Conservation (phyloP, 2,329 filamentous ascomycete genomes). For the Macrophomina pseudophaseolina region DNA sequence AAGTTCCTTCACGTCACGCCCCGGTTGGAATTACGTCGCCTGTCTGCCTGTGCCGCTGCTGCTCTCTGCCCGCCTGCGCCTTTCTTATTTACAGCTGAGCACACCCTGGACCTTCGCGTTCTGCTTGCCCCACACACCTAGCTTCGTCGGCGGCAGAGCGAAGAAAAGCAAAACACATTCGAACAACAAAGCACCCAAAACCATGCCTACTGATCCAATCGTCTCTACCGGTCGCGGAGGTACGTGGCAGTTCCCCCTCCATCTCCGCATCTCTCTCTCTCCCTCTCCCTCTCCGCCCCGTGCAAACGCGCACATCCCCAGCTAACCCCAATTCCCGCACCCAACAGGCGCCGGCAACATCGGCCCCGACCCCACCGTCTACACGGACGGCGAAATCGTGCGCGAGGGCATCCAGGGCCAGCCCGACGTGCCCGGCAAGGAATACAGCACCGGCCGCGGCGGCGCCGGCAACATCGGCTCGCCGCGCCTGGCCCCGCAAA, state of each 20-base stretch:
- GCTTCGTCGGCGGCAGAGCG: not conserved
- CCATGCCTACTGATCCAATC: slow-evolving; percentile 34
- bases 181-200: not conserved
- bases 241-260: slow-evolving; percentile 33
- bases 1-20: slow-evolving; percentile 8
- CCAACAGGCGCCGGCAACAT: slow-evolving; percentile 59
- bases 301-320: not conserved
- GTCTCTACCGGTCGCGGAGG: slow-evolving; percentile 61
- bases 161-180: not conserved
- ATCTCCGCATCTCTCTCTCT: not conserved
- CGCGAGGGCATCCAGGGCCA: slow-evolving; percentile 41
- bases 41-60: not conserved
- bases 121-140: not conserved
- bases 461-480: slow-evolving; percentile 40
- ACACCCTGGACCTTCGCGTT: not conserved
- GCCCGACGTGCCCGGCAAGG: slow-evolving; percentile 30
- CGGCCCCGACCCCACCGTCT: slow-evolving; percentile 49
- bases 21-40: slow-evolving; percentile 2
- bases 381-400: slow-evolving; percentile 43
- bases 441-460: slow-evolving; percentile 36
- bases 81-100: not conserved
- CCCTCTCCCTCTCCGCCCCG: not conserved
- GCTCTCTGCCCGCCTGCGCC: not conserved
- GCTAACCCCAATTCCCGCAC: not conserved
- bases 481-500: slow-evolving; percentile 26